These are phyloP conservation scores for Alloascoidea hylecoeti DNA, from an alignment of 805 yeast species.

Conservation along the genomic window DNA sequence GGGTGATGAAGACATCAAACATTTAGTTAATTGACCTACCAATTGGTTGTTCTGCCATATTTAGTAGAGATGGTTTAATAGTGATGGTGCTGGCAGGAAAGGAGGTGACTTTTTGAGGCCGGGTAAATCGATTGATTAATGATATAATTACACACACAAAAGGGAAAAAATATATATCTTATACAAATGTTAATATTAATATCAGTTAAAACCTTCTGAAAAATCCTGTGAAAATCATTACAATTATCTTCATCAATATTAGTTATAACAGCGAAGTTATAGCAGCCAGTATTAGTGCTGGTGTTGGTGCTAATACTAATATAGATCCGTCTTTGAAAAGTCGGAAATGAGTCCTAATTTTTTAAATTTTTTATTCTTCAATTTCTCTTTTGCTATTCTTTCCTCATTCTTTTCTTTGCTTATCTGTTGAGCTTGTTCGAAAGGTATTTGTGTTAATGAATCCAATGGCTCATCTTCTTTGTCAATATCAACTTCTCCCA, in stretches of 20 bases:
- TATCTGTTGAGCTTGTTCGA: slow-evolving; percentile 31
- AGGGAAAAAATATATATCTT: too few species aligned
- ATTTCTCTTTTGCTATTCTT: not conserved
- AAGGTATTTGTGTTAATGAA: slow-evolving; percentile 42
- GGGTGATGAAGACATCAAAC: not conserved
- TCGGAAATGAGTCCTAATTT: not conserved
- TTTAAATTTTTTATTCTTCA: not conserved
- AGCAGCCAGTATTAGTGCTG: too few species aligned
- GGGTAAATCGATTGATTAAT: too few species aligned
- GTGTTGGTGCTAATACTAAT: not conserved
- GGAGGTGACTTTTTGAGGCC: too few species aligned
- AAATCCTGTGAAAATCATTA: too few species aligned
- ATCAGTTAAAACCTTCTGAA: too few species aligned
- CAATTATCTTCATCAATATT: too few species aligned
- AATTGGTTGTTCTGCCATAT: slow-evolving; percentile 18
- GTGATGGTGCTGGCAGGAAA: too few species aligned
- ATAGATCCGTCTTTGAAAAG: not conserved
- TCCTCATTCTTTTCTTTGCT: slow-evolving; percentile 4
- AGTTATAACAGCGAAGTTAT: too few species aligned
- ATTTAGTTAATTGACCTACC: slow-evolving; percentile 10
- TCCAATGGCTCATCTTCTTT: slow-evolving; percentile 60
- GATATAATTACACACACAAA: too few species aligned
- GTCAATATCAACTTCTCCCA: slow-evolving; percentile 90
- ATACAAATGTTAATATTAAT: too few species aligned
- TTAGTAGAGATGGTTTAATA: too few species aligned